phyloP scores from a whole-genome alignment of 1,139 yeast genomes.

The Hemisphaericaspora xylanilytica region DNA sequence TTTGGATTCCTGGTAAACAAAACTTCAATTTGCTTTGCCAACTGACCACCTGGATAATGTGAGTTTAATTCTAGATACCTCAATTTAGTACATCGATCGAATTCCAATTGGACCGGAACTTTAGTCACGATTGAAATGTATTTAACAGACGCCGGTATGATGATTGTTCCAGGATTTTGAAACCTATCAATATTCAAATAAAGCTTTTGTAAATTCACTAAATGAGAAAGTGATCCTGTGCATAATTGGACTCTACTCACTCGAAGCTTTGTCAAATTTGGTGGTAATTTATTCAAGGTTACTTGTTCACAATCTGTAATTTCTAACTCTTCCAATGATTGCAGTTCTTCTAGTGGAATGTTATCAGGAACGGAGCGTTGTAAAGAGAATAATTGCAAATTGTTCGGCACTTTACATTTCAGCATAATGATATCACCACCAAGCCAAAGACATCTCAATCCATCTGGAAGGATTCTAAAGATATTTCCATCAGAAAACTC shows the following conservation, averaged over 20 bases:
- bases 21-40: background rate
- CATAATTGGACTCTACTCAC: background rate
- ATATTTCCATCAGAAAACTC: background rate
- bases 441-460: background rate
- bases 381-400: background rate
- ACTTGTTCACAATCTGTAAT: background rate
- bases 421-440: background rate
- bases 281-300: background rate
- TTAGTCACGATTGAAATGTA: background rate
- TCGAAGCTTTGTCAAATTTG: background rate
- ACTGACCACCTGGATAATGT: background rate
- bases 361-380: background rate
- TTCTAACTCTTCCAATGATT: background rate
- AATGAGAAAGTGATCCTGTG: background rate
- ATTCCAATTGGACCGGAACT: too few relatives aligned
- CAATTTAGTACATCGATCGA: background rate
- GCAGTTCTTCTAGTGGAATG: background rate
- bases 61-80: background rate
- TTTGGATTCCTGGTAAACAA: background rate
- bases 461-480: background rate
- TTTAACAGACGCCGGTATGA: constrained; percentile 1
- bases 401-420: background rate
- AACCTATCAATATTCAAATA: background rate
- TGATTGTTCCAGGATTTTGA: background rate
- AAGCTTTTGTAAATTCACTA: background rate